Conservation (phyloP, 2,329 filamentous ascomycete genomes). For the Orbilia javanica region DNA sequence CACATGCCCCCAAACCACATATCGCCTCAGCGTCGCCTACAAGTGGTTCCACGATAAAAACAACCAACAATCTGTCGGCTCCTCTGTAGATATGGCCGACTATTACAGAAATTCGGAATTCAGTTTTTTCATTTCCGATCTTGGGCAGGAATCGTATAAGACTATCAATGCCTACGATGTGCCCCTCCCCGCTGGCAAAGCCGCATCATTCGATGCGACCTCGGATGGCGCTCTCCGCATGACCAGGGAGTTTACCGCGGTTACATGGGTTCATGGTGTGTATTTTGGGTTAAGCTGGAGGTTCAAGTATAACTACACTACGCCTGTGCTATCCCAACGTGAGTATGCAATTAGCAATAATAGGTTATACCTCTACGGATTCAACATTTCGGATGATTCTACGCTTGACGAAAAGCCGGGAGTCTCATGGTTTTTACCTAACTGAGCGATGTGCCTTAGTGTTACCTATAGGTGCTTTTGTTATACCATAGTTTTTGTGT, state of each 20-base stretch:
- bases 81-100: no score
- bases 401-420: not conserved
- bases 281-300: not conserved
- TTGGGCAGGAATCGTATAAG: not conserved
- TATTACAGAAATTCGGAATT: not conserved
- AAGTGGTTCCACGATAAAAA: slow-evolving; percentile 19
- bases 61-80: not conserved
- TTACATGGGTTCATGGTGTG: not conserved
- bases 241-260: not conserved
- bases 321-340: not conserved
- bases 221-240: not conserved
- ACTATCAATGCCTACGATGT: not conserved
- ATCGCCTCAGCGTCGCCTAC: slow-evolving; percentile 26
- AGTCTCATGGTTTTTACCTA: not conserved
- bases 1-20: not conserved
- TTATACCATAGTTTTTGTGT: no score
- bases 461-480: no score
- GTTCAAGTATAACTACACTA: not conserved
- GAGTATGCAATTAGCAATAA: not conserved
- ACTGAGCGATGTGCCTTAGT: not conserved
- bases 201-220: not conserved
- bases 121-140: not conserved
- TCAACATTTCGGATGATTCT: not conserved
- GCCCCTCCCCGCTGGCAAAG: not conserved
- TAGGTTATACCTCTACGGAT: not conserved